Conservation (phyloP, 139 green algal species). For the Picochlorum sp. region DNA sequence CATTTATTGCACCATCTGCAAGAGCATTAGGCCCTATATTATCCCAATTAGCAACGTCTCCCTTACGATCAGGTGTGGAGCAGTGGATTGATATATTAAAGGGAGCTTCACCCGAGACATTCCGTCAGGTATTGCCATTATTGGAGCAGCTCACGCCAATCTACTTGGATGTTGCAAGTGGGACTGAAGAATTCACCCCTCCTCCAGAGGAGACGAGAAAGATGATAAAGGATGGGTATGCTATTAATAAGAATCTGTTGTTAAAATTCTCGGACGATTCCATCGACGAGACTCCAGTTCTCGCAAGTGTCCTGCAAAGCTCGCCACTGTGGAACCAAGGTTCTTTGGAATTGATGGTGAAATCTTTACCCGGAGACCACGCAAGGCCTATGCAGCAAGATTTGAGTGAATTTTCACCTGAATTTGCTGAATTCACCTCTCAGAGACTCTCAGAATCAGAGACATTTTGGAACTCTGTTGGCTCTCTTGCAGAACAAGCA, state of each 20-base stretch:
- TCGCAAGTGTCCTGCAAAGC: constrained; percentile 54
- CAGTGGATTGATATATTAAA: constrained; percentile 29
- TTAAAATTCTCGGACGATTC: constrained; percentile 78
- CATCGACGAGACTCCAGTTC: constrained; percentile 76
- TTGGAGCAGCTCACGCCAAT: constrained; percentile 85
- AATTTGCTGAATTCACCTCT: constrained; percentile 23
- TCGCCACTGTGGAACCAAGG: constrained; percentile 1
- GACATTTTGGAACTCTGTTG: constrained; percentile 25
- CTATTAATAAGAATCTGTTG: constrained; percentile 74
- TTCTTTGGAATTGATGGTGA: constrained; percentile 62
- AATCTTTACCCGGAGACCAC: constrained; percentile 73
- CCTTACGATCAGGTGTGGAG: constrained; percentile 46
- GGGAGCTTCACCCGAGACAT: constrained; percentile 5
- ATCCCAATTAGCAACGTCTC: constrained; percentile 57
- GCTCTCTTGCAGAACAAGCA: constrained; percentile 15
- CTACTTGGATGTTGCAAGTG: constrained; percentile 69
- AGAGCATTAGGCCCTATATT: constrained; percentile 65
- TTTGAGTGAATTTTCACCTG: constrained; percentile 26
- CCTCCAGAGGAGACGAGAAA: constrained; percentile 55
- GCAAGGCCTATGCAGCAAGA: constrained; percentile 68
- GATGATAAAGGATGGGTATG: constrained; percentile 48
- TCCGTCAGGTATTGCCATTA: constrained; percentile 64
- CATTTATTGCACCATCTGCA: constrained; percentile 64
- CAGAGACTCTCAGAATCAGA: constrained; percentile 15
- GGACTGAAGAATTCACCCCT: constrained; percentile 68